A percentile compares a stretch with the other conserved stretches of the same genome.
Conservation (phyloP, 257 asterid species). For the Galeopsis tetrahit region DNA sequence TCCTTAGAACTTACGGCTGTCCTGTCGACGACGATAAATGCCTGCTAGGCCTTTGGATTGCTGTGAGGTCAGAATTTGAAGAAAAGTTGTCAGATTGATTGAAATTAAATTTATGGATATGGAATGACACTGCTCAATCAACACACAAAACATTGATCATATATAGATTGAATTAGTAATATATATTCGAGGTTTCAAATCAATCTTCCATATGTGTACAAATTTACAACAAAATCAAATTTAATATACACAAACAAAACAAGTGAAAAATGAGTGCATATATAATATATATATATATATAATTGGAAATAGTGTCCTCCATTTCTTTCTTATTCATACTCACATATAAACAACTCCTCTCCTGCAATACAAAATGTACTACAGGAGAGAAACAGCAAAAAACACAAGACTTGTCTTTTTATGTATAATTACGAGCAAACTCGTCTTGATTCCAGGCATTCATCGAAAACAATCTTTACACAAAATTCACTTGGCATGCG, state of each 20-base stretch:
- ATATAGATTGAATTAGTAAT: too few species aligned
- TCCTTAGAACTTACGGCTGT: too few species aligned
- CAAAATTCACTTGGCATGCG: constrained; percentile 50
- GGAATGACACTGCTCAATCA: too few species aligned
- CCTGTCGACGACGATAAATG: too few species aligned
- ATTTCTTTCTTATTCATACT: background rate
- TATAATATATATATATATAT: too few species aligned
- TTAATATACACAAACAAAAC: background rate
- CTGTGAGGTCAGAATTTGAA: too few species aligned
- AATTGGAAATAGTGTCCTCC: background rate
- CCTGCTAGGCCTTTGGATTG: too few species aligned
- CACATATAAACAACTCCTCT: constrained; percentile 11
- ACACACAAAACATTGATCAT: too few species aligned
- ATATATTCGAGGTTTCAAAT: too few species aligned
- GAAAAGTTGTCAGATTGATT: too few species aligned
- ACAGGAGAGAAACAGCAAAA: constrained; percentile 16
- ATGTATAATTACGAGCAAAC: background rate
- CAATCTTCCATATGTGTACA: background rate
- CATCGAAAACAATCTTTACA: background rate
- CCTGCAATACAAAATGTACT: constrained; percentile 21
- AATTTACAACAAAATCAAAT: background rate
- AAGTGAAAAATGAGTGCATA: too few species aligned
- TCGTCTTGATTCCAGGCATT: background rate
- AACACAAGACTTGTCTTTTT: background rate
- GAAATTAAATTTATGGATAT: too few species aligned